Percentiles rank a stretch among this genome's conserved stretches.
phyloP scores from a whole-genome alignment of 257 asterid species.

The Penstemon barbatus region DNA sequence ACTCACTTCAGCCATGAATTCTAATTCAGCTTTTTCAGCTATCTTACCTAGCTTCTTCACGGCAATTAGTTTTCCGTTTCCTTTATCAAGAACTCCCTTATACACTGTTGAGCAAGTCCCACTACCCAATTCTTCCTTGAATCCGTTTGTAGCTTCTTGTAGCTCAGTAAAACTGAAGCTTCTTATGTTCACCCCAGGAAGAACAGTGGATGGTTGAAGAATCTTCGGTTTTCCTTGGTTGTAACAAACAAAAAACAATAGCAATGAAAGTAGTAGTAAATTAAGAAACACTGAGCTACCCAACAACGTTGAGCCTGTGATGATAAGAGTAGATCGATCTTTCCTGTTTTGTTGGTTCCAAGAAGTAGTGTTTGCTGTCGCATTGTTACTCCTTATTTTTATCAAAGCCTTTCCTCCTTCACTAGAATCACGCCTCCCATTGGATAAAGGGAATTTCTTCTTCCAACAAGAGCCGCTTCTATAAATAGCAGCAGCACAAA shows the following conservation, averaged over 20 bases:
- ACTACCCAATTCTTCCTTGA: constrained; percentile 30
- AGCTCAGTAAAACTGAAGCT: constrained; percentile 28
- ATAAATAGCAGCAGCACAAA: constrained; percentile 42
- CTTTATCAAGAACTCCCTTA: constrained; percentile 29
- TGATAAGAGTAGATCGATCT: constrained; percentile 17
- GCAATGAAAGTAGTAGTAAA: constrained; percentile 5
- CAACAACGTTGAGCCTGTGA: constrained; percentile 20
- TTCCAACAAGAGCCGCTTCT: constrained; percentile 34
- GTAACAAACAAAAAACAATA: background rate
- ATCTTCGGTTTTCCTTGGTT: background rate
- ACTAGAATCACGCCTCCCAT: constrained; percentile 31
- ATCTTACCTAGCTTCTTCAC: constrained; percentile 43
- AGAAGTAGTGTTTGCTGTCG: background rate
- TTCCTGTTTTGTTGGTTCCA: background rate
- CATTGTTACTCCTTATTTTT: constrained; percentile 24
- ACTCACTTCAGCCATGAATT: constrained; percentile 37
- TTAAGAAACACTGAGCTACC: constrained; percentile 25
- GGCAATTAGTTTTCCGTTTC: constrained; percentile 20
- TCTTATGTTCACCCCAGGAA: constrained; percentile 22
- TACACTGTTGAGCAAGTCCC: constrained; percentile 36
- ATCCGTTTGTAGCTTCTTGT: constrained; percentile 26
- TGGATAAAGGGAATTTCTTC: constrained; percentile 43
- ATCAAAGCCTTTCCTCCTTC: constrained; percentile 21
- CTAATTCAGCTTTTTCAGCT: constrained; percentile 34
- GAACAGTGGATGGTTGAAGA: background rate